phyloP scores from a whole-genome alignment of 179 eudicot genomes.

The Silene noctiflora region DNA sequence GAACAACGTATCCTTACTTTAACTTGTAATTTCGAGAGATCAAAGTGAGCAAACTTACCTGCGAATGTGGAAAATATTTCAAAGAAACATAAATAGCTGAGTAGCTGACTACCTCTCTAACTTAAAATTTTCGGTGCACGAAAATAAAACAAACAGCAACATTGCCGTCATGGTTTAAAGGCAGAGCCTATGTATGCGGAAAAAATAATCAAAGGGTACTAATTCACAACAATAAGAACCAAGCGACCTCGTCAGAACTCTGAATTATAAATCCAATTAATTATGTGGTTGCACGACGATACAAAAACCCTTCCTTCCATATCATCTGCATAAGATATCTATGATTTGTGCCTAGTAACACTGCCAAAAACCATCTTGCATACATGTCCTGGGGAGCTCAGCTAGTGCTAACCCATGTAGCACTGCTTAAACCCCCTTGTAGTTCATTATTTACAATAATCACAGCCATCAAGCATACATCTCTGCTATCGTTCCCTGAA shows the following conservation, averaged over 20 bases:
- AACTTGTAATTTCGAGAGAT: constrained; percentile 31
- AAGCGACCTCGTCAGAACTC: background rate
- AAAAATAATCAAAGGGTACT: background rate
- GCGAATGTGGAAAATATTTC: constrained; percentile 47
- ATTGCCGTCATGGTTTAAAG: background rate
- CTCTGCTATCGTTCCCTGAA: background rate
- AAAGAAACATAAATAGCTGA: constrained; percentile 30
- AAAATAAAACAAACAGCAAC: background rate
- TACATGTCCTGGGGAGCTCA: background rate
- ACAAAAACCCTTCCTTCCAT: background rate
- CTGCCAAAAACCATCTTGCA: background rate
- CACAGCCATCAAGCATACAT: background rate
- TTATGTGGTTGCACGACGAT: background rate
- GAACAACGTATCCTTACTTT: constrained; percentile 42
- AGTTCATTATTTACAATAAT: background rate
- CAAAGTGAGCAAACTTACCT: constrained; percentile 47
- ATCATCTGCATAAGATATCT: background rate
- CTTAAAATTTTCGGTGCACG: background rate
- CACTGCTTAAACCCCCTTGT: background rate
- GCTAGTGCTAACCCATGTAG: no score
- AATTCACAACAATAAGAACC: background rate
- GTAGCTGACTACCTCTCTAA: background rate
- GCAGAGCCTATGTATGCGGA: background rate
- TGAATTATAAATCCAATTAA: background rate
- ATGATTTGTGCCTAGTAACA: background rate